A percentile compares a stretch with the other conserved stretches of the same genome.
These are phyloP conservation scores for Suhomyces kunorum DNA, from an alignment of 1,139 yeast species.

Conservation along the genomic window DNA sequence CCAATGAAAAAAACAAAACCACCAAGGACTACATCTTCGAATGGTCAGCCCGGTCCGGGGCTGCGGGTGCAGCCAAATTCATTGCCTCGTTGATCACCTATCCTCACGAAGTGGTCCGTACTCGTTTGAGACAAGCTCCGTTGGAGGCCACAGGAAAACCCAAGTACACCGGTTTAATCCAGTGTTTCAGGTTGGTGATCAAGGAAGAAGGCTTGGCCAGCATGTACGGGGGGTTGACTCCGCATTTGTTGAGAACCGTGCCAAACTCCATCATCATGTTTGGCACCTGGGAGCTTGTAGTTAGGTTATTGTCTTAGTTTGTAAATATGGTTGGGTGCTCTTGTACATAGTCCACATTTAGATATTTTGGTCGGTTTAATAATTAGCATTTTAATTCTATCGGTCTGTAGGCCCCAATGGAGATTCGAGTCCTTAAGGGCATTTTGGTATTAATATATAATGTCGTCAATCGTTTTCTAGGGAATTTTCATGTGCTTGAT, in stretches of 20 bases:
- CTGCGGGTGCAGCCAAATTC: conserved; percentile 96
- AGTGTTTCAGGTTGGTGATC: conserved; percentile 77
- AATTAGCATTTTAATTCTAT: neutral
- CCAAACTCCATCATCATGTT: conserved; percentile 98
- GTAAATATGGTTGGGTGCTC: conserved; percentile 6
- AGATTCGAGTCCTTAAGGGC: no score
- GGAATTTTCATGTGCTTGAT: no score
- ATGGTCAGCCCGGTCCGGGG: conserved; percentile 96
- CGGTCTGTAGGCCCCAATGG: no score
- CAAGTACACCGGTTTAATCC: conserved; percentile 86
- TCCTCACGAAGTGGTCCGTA: conserved; percentile 97
- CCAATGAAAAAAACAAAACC: conserved; percentile 46
- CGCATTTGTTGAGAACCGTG: conserved; percentile 93
- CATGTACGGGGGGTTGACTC: conserved; percentile 97
- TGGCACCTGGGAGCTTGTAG: conserved; percentile 97
- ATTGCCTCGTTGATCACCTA: conserved; percentile 90
- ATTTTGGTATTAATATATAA: no score
- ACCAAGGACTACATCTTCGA: conserved; percentile 69
- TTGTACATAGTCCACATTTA: conserved; percentile 16
- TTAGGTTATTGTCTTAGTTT: conserved; percentile 55
- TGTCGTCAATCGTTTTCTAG: no score
- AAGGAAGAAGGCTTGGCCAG: conserved; percentile 92
- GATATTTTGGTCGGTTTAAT: neutral
- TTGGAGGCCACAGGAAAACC: conserved; percentile 67
- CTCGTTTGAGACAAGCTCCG: conserved; percentile 95